phyloP scores from a whole-genome alignment of 2,329 filamentous ascomycete genomes.

The Phyllosticta citrichinensis region DNA sequence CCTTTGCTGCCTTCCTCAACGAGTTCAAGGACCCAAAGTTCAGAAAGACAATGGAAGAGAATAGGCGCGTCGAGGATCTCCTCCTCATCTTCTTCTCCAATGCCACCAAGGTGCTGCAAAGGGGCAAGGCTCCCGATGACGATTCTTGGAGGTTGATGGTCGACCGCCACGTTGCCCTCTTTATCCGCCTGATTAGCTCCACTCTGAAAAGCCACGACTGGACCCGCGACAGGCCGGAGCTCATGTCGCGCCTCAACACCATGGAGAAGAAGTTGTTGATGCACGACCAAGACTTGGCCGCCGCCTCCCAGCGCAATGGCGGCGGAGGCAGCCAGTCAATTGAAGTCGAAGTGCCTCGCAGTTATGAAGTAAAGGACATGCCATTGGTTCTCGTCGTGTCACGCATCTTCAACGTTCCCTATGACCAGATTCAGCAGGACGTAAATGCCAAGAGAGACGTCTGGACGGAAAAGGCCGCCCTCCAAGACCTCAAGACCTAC shows the following conservation, averaged over 20 bases:
- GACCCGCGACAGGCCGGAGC: conserved; percentile 73
- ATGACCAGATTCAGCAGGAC: conserved; percentile 73
- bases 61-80: conserved; percentile 82
- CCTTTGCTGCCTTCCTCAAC: conserved; percentile 90
- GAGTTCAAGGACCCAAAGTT: conserved; percentile 84
- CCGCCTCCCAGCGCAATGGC: conserved; percentile 47
- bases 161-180: conserved; percentile 88
- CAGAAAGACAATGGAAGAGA: conserved; percentile 85
- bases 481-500: conserved; percentile 88
- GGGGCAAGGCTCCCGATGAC: conserved; percentile 65
- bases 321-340: conserved; percentile 54
- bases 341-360: conserved; percentile 74
- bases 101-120: conserved; percentile 81
- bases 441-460: conserved; percentile 68
- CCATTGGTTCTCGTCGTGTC: conserved; percentile 79
- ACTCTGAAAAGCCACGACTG: conserved; percentile 77
- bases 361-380: conserved; percentile 96
- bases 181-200: conserved; percentile 73
- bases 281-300: conserved; percentile 81
- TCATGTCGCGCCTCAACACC: conserved; percentile 65
- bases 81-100: conserved; percentile 94
- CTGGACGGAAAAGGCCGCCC: conserved; percentile 87
- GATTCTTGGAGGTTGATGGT: conserved; percentile 86
- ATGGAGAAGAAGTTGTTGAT: conserved; percentile 89
- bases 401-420: conserved; percentile 71